phyloP scores from a whole-genome alignment of 2,329 filamentous ascomycete species.

The Phialophora tarda region DNA sequence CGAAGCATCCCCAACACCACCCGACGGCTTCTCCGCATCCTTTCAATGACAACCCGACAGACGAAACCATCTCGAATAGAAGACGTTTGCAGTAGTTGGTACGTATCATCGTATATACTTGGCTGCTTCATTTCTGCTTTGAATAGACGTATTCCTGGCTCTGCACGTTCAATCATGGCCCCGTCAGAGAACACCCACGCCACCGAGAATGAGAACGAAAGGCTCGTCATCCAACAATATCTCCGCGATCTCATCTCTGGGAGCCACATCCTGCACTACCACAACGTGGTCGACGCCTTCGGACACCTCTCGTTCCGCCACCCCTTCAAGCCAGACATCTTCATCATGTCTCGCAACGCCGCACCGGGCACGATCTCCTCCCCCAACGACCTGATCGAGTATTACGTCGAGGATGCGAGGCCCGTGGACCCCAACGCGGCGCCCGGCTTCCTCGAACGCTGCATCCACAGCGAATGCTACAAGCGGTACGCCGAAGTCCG shows the following conservation, averaged over 20 bases:
- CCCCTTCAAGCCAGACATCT: constrained; percentile 52
- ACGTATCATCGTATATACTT: background rate
- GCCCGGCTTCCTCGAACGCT: constrained; percentile 53
- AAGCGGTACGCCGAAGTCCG: constrained; percentile 49
- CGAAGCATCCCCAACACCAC: background rate
- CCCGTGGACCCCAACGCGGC: constrained; percentile 50
- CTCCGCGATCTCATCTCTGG: constrained; percentile 50
- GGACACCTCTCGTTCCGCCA: constrained; percentile 62
- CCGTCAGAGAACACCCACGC: background rate
- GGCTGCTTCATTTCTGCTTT: background rate
- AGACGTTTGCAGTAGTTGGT: background rate
- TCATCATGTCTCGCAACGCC: constrained; percentile 56
- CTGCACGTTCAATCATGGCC: background rate
- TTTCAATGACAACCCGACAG: background rate
- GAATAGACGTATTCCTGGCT: background rate
- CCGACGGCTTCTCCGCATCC: background rate
- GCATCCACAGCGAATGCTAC: constrained; percentile 56
- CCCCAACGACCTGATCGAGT: constrained; percentile 54
- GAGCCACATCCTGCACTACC: constrained; percentile 51
- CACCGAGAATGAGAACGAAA: background rate
- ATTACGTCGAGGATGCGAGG: constrained; percentile 50
- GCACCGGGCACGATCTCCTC: constrained; percentile 57
- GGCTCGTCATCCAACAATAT: constrained; percentile 3
- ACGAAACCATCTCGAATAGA: too few species aligned
- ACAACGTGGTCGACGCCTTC: constrained; percentile 60